Evolutionary conservation across 1,284 basidiomycete species (phyloP).

Genomic region (Ustilago cynodontis): DNA sequence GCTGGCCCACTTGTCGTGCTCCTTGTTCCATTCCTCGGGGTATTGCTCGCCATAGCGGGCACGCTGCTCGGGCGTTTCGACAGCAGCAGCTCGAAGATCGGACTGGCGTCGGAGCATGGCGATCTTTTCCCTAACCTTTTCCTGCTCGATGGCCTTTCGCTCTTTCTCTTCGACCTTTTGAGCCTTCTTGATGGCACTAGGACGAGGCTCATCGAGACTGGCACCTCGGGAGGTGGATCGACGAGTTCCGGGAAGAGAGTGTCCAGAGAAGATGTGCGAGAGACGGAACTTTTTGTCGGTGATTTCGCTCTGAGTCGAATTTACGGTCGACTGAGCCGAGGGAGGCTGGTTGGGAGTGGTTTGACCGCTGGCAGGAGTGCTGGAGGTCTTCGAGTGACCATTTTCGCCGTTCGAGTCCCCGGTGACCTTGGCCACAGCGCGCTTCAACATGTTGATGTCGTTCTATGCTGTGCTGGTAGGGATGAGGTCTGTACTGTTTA

Average conservation of each 20-base stretch:
- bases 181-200: conserved; percentile 45
- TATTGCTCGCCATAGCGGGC: conserved; percentile 55
- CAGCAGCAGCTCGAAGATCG: conserved; percentile 49
- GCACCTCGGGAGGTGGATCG: conserved; percentile 26
- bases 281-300: conserved; percentile 49
- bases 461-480: background rate
- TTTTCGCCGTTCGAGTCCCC: conserved; percentile 35
- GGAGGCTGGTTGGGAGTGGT: conserved; percentile 21
- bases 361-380: conserved; percentile 17
- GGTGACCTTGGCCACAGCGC: conserved; percentile 39
- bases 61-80: conserved; percentile 60
- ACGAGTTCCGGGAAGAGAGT: conserved; percentile 24
- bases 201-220: conserved; percentile 47
- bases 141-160: conserved; percentile 47
- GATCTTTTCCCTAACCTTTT: conserved; percentile 33
- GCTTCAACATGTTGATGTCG: conserved; percentile 35
- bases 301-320: conserved; percentile 22
- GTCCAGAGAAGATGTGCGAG: conserved; percentile 50
- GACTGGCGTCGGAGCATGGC: conserved; percentile 46
- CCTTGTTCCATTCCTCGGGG: conserved; percentile 39
- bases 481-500: background rate
- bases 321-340: conserved; percentile 33
- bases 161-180: conserved; percentile 53
- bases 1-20: conserved; percentile 38
- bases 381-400: conserved; percentile 16